Conservation (phyloP, 202 grass and related monocot genomes). For the Digitaria exilis region DNA sequence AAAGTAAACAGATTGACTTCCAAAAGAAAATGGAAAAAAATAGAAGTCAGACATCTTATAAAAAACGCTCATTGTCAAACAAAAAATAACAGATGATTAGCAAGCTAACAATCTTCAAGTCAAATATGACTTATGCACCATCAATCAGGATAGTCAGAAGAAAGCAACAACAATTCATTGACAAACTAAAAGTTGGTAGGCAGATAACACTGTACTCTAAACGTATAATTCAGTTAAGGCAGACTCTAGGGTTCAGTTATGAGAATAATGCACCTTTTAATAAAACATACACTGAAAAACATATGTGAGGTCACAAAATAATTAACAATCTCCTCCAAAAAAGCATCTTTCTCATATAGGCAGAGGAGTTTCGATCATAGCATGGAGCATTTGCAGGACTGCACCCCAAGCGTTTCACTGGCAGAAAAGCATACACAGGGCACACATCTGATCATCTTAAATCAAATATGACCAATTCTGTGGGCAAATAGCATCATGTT, state of each 20-base stretch:
- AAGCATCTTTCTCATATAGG: not conserved
- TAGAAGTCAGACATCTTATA: conserved; percentile 48
- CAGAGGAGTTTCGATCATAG: not conserved
- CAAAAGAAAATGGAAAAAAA: conserved; percentile 41
- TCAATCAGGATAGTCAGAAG: conserved; percentile 26
- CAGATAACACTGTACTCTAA: not conserved
- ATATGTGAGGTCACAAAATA: not conserved
- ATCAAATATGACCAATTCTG: not conserved
- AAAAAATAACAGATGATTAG: conserved; percentile 1
- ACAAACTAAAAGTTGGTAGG: not conserved
- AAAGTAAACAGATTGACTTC: conserved; percentile 45
- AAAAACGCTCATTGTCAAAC: conserved; percentile 33
- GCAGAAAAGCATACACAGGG: not conserved
- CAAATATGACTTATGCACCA: conserved; percentile 42
- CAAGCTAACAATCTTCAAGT: conserved; percentile 34
- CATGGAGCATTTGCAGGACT: not conserved
- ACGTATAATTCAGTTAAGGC: not conserved
- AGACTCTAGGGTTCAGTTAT: not conserved
- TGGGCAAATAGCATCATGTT: not conserved
- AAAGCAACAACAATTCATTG: conserved; percentile 14
- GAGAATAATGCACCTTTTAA: not conserved
- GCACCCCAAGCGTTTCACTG: not conserved
- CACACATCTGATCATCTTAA: not conserved
- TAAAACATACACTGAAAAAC: not conserved
- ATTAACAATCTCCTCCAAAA: not conserved